Conservation (phyloP, 108 stramenopile genomes). For the Schizochytrium sp. region DNA sequence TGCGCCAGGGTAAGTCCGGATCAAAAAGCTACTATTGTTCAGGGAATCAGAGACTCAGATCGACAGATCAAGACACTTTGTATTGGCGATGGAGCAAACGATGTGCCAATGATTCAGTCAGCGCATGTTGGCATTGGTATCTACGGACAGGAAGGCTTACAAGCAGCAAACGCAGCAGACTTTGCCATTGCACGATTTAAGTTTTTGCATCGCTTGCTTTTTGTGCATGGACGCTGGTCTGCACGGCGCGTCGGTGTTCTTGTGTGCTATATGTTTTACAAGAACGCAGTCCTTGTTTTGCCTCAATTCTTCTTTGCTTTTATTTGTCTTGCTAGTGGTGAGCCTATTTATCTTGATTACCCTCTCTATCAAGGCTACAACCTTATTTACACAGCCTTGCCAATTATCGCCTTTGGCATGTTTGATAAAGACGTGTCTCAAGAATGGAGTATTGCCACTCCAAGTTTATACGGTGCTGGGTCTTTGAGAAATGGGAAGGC, state of each 20-base stretch:
- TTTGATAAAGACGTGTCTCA: slow-evolving; percentile 69
- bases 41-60: slow-evolving; percentile 67
- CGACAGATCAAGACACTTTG: slow-evolving; percentile 65
- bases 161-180: slow-evolving; percentile 75
- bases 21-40: slow-evolving; percentile 74
- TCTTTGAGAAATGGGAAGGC: background rate
- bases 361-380: slow-evolving; percentile 69
- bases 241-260: slow-evolving; percentile 73
- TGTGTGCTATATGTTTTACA: slow-evolving; percentile 79
- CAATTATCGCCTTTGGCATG: slow-evolving; percentile 71
- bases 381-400: slow-evolving; percentile 71
- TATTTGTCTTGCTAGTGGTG: slow-evolving; percentile 70
- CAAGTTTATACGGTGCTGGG: slow-evolving; percentile 63
- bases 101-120: slow-evolving; percentile 72
- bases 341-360: slow-evolving; percentile 69
- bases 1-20: slow-evolving; percentile 73
- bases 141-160: slow-evolving; percentile 67
- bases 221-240: slow-evolving; percentile 76
- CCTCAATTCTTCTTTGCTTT: slow-evolving; percentile 76
- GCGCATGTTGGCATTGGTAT: slow-evolving; percentile 71
- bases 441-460: slow-evolving; percentile 62
- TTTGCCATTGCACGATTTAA: slow-evolving; percentile 77
- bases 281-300: slow-evolving; percentile 75
- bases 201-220: slow-evolving; percentile 68
- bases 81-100: slow-evolving; percentile 80